These are phyloP conservation scores for Fusarium sp. DNA, from an alignment of 2,329 filamentous ascomycete genomes.

Conservation along the genomic window DNA sequence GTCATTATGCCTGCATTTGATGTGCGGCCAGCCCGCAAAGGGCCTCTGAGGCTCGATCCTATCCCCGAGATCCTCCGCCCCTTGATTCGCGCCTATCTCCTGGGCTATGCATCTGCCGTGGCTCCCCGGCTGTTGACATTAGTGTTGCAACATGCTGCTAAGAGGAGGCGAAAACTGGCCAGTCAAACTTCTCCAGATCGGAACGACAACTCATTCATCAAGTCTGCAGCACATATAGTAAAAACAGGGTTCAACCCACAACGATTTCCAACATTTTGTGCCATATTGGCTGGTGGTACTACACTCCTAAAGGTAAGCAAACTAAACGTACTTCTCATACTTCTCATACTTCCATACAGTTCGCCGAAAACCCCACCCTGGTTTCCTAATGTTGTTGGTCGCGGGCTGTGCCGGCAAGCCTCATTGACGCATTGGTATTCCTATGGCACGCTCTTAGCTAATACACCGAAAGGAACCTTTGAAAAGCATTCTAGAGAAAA, in stretches of 20 bases:
- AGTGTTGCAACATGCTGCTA: constrained; percentile 63
- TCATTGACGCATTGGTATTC: background rate
- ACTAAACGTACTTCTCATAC: background rate
- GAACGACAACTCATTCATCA: constrained; percentile 52
- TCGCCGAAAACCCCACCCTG: background rate
- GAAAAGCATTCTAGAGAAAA: constrained; percentile 48
- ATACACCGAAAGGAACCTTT: constrained; percentile 48
- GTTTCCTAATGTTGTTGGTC: background rate
- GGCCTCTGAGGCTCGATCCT: constrained; percentile 46
- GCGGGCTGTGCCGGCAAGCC: background rate
- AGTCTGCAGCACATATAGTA: constrained; percentile 58
- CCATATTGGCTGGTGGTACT: constrained; percentile 69
- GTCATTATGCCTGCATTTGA: constrained; percentile 33
- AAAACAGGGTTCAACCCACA: constrained; percentile 65
- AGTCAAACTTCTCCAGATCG: constrained; percentile 47
- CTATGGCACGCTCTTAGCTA: constrained; percentile 25
- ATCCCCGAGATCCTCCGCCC: constrained; percentile 67
- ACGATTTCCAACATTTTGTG: constrained; percentile 74
- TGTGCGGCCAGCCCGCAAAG: constrained; percentile 35
- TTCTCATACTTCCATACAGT: background rate
- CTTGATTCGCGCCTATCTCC: constrained; percentile 69
- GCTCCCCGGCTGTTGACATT: constrained; percentile 68
- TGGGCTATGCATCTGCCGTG: constrained; percentile 72
- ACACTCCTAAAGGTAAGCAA: constrained; percentile 69
- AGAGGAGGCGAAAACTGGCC: constrained; percentile 48